These are phyloP conservation scores for Staphylotrichum longicolle DNA, from an alignment of 495 filamentous ascomycete species.

Conservation along the genomic window DNA sequence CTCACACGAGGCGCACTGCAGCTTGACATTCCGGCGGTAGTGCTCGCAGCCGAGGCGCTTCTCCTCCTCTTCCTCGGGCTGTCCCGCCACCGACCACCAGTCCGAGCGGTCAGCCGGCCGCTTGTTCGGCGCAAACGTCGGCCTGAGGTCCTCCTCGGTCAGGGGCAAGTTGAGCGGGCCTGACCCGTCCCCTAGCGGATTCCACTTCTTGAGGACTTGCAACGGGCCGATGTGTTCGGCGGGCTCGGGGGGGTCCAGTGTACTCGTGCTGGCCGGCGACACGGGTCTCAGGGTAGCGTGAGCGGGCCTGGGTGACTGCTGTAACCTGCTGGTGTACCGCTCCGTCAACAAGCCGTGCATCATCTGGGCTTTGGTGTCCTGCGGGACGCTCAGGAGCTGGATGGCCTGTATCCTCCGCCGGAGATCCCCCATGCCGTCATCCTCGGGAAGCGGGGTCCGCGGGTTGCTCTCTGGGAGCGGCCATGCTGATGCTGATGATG, in stretches of 20 bases:
- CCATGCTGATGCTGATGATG: conserved; percentile 8
- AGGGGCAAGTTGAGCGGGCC: conserved; percentile 60
- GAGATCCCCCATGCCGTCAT: conserved; percentile 85
- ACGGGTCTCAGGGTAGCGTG: conserved; percentile 20
- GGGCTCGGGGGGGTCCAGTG: conserved; percentile 23
- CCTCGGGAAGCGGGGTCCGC: conserved; percentile 64
- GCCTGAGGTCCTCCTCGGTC: conserved; percentile 65
- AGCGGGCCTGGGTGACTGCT: conserved; percentile 36
- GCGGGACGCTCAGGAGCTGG: conserved; percentile 60
- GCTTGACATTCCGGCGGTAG: conserved; percentile 92
- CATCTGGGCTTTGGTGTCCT: conserved; percentile 72
- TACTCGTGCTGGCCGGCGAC: conserved; percentile 34
- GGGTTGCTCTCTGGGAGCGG: conserved; percentile 3
- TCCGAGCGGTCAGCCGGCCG: conserved; percentile 7
- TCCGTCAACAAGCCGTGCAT: conserved; percentile 84
- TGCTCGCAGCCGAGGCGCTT: conserved; percentile 77
- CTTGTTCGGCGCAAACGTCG: conserved; percentile 58
- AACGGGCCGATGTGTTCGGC: conserved; percentile 25
- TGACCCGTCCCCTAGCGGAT: conserved; percentile 32
- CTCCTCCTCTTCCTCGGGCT: conserved; percentile 45
- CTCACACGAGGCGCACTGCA: conserved; percentile 86
- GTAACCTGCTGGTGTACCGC: conserved; percentile 55
- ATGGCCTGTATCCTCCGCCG: conserved; percentile 76
- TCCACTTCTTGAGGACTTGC: conserved; percentile 44
- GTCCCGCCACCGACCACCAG: conserved; percentile 30